A percentile compares a stretch with the other conserved stretches of the same genome.
phyloP scores from a whole-genome alignment of 106 monocot species.

The Chionographis japonica region DNA sequence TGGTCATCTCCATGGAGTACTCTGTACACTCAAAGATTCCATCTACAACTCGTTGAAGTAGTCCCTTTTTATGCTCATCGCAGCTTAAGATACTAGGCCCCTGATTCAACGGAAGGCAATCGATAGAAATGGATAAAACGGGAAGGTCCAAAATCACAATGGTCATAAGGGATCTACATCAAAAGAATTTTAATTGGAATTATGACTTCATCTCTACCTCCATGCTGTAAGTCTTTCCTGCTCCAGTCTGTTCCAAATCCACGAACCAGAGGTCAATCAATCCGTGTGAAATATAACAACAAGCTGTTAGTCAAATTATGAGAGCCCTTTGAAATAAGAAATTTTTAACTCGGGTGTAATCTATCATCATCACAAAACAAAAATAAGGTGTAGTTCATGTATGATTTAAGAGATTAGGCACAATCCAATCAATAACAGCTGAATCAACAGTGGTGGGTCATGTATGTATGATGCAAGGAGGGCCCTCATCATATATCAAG shows the following conservation, averaged over 20 bases:
- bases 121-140: too few relatives aligned
- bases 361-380: too few relatives aligned
- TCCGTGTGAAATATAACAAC: background rate
- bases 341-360: background rate
- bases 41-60: constrained; percentile 62
- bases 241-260: constrained; percentile 64
- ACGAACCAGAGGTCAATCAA: constrained; percentile 2
- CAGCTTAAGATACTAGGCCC: constrained; percentile 45
- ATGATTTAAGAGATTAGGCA: too few relatives aligned
- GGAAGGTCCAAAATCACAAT: background rate
- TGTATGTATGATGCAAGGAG: too few relatives aligned
- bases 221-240: constrained; percentile 91
- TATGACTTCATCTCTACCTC: constrained; percentile 41
- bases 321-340: background rate
- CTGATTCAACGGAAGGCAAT: constrained; percentile 17
- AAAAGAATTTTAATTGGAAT: background rate
- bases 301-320: background rate
- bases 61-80: constrained; percentile 56
- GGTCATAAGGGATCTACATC: background rate
- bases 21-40: constrained; percentile 48
- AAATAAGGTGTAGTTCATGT: too few relatives aligned
- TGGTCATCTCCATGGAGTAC: constrained; percentile 16
- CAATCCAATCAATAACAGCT: too few relatives aligned
- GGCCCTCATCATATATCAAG: too few relatives aligned
- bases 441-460: too few relatives aligned